Base-by-base conservation (phyloP, 495 filamentous ascomycete genomes). In the Podospora sp. region DNA sequence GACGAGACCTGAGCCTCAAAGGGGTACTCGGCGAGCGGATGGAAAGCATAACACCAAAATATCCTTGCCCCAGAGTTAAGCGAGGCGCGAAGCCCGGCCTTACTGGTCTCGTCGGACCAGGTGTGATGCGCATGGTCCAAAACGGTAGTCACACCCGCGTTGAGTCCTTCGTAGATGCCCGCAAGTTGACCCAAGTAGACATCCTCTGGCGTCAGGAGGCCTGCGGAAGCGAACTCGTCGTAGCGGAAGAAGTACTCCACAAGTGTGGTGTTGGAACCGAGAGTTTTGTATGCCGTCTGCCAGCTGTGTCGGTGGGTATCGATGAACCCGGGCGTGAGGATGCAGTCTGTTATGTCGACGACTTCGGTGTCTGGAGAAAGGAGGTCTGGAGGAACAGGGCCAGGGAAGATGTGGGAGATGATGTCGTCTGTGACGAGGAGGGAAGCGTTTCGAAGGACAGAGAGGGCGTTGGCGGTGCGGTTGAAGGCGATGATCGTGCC, bases 291-390 rank as follows among this genome's bases (percentile, higher is more conserved):
- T 25, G 73, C 76, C 0, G 83, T 83, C 68, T 86, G 84, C 83
- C 82, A 85, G 25, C 80, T 73, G 72, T 86, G 83, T 60, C 78
- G 78, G 72, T 85, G 84, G 0, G 83, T 85, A 69, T 85, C 80
- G 62, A 86, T 72, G 72, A 85, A 84, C n/a, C 84, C 84, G 0
- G 83, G 81, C 6, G 76, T 72, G 22, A 85, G 73, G 56, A 86
- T 81, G 20, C 40, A 56, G 29, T 33, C 29, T 18, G 50, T 21
- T 26, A 55, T 55, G 6, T 56, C 50, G 33, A 86, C 77, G 4
- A 29, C 36, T 63, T 79, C 68, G 16, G 75, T 71, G 46, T 72
- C 74, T 1, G 12, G 22, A 16, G 67, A 69, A 5, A 72, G 20
- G n/a, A 26, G 12, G 11, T 9, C 18, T 0, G 60, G 60, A 11